Evolutionary conservation across 2,329 filamentous ascomycete species (phyloP).

Genomic region (Aspergillus oerlinghausenensis): DNA sequence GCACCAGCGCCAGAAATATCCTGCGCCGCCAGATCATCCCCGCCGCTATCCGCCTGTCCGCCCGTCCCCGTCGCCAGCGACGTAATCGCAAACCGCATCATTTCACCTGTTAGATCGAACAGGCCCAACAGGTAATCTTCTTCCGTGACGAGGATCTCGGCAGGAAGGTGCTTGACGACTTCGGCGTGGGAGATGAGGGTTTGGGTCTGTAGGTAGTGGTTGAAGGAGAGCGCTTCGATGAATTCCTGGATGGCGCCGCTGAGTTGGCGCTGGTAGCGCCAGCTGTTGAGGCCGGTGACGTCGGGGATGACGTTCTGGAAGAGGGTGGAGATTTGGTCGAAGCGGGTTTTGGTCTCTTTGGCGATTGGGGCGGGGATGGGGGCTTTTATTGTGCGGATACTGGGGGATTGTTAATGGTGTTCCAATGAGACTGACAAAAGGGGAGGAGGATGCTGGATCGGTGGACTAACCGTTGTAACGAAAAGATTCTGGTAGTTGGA

Average conservation of each 20-base stretch:
- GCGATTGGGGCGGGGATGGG: slow-evolving; percentile 63
- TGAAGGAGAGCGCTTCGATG: slow-evolving; percentile 84
- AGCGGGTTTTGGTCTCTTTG: slow-evolving; percentile 65
- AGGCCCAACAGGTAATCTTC: slow-evolving; percentile 88
- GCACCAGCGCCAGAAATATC: slow-evolving; percentile 1
- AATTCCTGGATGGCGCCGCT: slow-evolving; percentile 84
- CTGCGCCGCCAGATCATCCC: not conserved
- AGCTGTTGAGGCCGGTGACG: slow-evolving; percentile 70
- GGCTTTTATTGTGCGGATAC: slow-evolving; percentile 37
- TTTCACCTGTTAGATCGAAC: slow-evolving; percentile 89
- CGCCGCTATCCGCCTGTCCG: slow-evolving; percentile 42
- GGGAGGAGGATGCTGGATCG: not conserved
- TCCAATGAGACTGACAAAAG: slow-evolving; percentile 2
- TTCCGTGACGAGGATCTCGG: slow-evolving; percentile 61
- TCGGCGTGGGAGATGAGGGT: slow-evolving; percentile 65
- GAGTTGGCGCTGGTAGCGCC: slow-evolving; percentile 76
- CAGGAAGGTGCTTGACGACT: slow-evolving; percentile 43
- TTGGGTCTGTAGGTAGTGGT: slow-evolving; percentile 78
- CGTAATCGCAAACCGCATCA: slow-evolving; percentile 95
- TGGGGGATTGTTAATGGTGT: slow-evolving; percentile 10
- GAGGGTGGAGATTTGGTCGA: slow-evolving; percentile 65
- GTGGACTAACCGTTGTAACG: slow-evolving; percentile 64
- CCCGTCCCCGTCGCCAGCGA: slow-evolving; percentile 73
- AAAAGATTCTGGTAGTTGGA: slow-evolving; percentile 61
- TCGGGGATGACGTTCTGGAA: slow-evolving; percentile 67